Evolutionary conservation across 1,284 basidiomycete genomes (phyloP), one percentile per base, ranked within the genome.

Genomic region (Peniophora sp.): DNA sequence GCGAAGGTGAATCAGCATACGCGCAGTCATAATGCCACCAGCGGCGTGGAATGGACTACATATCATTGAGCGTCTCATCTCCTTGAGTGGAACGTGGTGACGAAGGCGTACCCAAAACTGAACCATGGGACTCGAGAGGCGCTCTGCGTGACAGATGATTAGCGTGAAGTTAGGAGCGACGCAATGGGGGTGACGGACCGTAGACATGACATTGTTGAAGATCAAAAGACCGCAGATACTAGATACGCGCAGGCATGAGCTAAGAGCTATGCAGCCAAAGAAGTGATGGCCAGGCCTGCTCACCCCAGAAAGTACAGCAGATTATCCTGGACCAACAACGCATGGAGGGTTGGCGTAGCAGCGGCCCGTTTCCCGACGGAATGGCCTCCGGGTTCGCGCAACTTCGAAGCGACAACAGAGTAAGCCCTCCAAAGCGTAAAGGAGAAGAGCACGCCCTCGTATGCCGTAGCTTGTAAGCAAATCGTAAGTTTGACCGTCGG

Each of bases 61-160:
- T n/a, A 41, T 41, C n/a, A 41, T 10, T n/a, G 10, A 36, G 27
- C 12, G 27, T 5, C 27, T 32, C 6, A 12, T 32, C 27, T 32
- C 27, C 12, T 12, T 12, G 18, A n/a, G 18, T 5, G n/a, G n/a
- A n/a, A 17, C 12, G 37, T 46, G 35, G 27, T 46, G 14, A 23
- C 47, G 15, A 18, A 42, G 10, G 34, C 50, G n/a, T 51, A 74
- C 73, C 67, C 68, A 53, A 72, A 73, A 47, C 73, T 73, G 50
- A 75, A 75, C 72, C 74, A 74, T 2, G 73, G 72, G 27, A 76
- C 73, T 32, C 64, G 61, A 1, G 72, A 72, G 5, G 68, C 58
- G 23, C 66, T 41, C 37, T 41, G 37, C 27, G 27, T 6, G 37
- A n/a, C n/a, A 41, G 8, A 12, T 12, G 27, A 15, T 41, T 8